phyloP scores from a whole-genome alignment of 192 early-diverging fungal species.

The Dissophora globulifera region DNA sequence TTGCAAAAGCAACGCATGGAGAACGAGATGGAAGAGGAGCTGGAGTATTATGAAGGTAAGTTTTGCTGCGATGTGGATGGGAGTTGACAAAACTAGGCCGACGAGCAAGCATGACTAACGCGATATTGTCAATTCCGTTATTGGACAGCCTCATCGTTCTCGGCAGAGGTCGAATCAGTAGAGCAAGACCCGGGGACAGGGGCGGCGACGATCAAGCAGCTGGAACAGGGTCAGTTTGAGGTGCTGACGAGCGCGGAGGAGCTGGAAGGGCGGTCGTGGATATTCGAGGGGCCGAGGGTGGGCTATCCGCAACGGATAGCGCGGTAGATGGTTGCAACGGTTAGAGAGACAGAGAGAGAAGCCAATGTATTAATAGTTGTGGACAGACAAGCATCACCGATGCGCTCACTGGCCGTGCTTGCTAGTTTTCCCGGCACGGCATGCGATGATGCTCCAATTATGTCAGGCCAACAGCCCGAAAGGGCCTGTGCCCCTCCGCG shows the following conservation, averaged over 20 bases:
- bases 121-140: neutral
- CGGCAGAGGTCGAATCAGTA: neutral
- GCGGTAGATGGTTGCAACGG: neutral
- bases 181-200: neutral
- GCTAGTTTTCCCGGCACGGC: too few relatives aligned
- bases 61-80: too few relatives aligned
- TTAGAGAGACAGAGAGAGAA: neutral
- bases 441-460: too few relatives aligned
- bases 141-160: neutral
- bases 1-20: too few relatives aligned
- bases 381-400: too few relatives aligned
- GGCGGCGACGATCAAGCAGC: neutral
- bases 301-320: slow-evolving; percentile 8
- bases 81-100: too few relatives aligned
- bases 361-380: neutral
- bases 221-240: neutral
- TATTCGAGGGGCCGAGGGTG: slow-evolving; percentile 21
- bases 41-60: too few relatives aligned
- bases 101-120: too few relatives aligned
- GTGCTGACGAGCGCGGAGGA: slow-evolving; percentile 15
- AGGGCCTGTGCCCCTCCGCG: too few relatives aligned
- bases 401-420: too few relatives aligned
- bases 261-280: slow-evolving; percentile 28
- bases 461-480: too few relatives aligned
- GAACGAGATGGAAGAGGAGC: too few relatives aligned